phyloP scores from a whole-genome alignment of 192 early-diverging fungal species.

The Coemansia sp. region DNA sequence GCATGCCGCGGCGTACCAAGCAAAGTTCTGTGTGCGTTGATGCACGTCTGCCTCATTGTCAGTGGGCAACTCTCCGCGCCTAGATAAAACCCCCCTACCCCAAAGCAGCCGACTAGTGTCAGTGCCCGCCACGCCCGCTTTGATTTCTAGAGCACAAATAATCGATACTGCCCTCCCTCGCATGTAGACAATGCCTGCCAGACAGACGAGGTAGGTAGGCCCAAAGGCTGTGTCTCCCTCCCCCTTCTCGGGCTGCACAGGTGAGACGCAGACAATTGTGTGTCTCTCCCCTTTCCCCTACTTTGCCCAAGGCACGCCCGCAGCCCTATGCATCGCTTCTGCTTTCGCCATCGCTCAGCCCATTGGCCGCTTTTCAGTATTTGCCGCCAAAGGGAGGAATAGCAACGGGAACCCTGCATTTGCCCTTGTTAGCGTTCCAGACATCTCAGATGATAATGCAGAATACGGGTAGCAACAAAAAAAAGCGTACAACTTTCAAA shows the following conservation, averaged over 20 bases:
- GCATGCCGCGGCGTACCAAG: background rate
- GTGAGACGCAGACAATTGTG: background rate
- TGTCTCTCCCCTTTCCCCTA: background rate
- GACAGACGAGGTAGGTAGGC: background rate
- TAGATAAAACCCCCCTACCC: background rate
- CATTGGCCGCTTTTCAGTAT: background rate
- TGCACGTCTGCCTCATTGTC: slow-evolving; percentile 1
- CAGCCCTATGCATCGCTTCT: background rate
- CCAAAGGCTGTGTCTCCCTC: background rate
- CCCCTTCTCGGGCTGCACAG: background rate
- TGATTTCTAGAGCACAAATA: background rate
- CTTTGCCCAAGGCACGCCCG: slow-evolving; percentile 2
- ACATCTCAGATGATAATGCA: no score
- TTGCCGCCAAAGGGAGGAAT: no score
- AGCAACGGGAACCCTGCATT: no score
- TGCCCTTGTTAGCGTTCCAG: no score
- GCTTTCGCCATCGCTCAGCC: slow-evolving; percentile 2
- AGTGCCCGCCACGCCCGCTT: background rate
- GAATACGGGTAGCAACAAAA: no score
- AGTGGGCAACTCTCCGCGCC: background rate
- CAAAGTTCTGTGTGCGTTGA: slow-evolving; percentile 4
- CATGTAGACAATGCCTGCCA: background rate
- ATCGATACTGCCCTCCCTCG: background rate
- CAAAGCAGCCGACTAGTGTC: background rate
- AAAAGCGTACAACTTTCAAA: no score